Evolutionary conservation across 2,329 filamentous ascomycete genomes (phyloP), one percentile per base, ranked within the genome.

Genomic region (Emergomyces africanus): DNA sequence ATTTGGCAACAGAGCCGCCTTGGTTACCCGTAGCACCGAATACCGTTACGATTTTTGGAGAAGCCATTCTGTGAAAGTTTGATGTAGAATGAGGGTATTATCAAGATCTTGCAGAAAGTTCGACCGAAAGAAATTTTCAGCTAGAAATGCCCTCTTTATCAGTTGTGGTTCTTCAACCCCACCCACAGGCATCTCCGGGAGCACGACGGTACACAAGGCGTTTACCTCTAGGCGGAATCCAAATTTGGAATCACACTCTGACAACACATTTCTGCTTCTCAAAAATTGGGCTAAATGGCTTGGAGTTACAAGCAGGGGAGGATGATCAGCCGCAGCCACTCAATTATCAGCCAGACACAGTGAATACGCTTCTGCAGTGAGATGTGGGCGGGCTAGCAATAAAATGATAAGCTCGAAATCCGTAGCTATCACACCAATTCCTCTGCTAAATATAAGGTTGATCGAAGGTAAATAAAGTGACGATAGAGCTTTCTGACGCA

Each of bases 1-100:
- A 55, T 20, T 20, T 46, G 9, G 37, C 54, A 55, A 55, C 54
- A 23, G 54, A 55, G 54, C 54, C 54, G 10, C 54, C 54, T 15
- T 55, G 54, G 15, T 55, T 64, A 39, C 65, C 64, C 18, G 63
- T 66, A 23, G 62, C 63, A 18, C 65, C 64, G 35, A 63, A 59
- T 41, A 67, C 54, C 5, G 62, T 57, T 54, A 65, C 60, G 12
- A 60, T 56, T 51, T 42, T 51, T 28, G 57, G 61, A 53, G 63
- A 64, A 48, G 33, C 60, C 39, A 55, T 55, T 5, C 8, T 33
- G n/a, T n/a, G 23, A 33, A 33, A 44, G 2, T 25, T 44, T 3
- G 25, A 44, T n/a, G 39, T 44, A 46, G 28, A 55, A 30, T 55
- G 37, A 39, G 33, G 23, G 18, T n/a, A 18, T 30, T n/a, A 18